phyloP scores from a whole-genome alignment of 352 stramenopile species.

The Albugo laibachii region DNA sequence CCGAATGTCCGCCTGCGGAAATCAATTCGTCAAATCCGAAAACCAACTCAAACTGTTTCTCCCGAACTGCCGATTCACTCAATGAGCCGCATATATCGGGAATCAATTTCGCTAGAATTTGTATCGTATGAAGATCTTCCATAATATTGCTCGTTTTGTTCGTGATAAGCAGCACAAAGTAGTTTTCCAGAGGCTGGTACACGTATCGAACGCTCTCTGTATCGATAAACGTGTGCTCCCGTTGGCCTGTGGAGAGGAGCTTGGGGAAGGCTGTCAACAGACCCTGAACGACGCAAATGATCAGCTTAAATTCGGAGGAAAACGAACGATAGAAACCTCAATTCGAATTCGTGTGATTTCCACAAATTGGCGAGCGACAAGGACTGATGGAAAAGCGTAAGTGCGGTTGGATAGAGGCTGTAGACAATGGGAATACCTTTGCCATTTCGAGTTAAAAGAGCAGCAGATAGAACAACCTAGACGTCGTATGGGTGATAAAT shows the following conservation, averaged over 20 bases:
- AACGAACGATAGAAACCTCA: conserved; percentile 36
- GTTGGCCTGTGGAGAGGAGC: conserved; percentile 83
- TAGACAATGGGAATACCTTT: conserved; percentile 57
- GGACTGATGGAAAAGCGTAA: conserved; percentile 17
- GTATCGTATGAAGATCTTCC: conserved; percentile 96
- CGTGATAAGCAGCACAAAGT: conserved; percentile 97
- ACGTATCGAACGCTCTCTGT: conserved; percentile 97
- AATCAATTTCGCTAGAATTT: conserved; percentile 94
- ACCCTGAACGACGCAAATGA: conserved; percentile 22
- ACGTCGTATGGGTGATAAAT: not conserved
- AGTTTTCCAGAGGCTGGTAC: conserved; percentile 96
- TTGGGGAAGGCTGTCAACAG: conserved; percentile 98
- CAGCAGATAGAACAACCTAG: conserved; percentile 91
- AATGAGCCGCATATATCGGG: conserved; percentile 87
- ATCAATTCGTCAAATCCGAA: conserved; percentile 99
- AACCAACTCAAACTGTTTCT: conserved; percentile 97
- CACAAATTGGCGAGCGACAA: conserved; percentile 97
- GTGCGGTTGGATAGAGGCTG: not conserved
- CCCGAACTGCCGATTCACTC: conserved; percentile 86
- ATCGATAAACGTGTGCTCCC: conserved; percentile 98
- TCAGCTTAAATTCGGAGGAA: not conserved
- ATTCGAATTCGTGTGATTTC: conserved; percentile 97
- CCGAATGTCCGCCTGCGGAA: conserved; percentile 92
- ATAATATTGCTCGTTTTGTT: conserved; percentile 99
- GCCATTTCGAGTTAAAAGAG: conserved; percentile 87